Conservation (phyloP, 2,329 filamentous ascomycete genomes). For the Xylariales sp. region DNA sequence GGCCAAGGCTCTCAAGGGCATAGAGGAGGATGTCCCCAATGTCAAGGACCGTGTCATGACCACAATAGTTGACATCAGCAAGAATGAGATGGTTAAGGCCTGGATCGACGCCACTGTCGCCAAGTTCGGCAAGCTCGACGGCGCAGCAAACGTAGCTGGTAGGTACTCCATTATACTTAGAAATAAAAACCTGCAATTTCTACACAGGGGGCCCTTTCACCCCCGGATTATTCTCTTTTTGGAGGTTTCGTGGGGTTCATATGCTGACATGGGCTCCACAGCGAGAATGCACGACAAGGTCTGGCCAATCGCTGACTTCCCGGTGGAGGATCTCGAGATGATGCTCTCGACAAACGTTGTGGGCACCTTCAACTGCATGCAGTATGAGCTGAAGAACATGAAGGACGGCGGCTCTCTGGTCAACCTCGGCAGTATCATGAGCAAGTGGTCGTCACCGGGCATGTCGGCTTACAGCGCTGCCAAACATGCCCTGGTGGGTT, state of each 20-base stretch:
- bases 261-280: neutral
- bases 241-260: too few relatives aligned
- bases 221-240: too few relatives aligned
- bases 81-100: slow-evolving; percentile 21
- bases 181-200: too few relatives aligned
- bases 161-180: neutral
- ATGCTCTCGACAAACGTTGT: slow-evolving; percentile 36
- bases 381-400: slow-evolving; percentile 38
- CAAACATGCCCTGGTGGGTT: too few relatives aligned
- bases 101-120: slow-evolving; percentile 27
- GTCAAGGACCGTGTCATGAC: slow-evolving; percentile 7
- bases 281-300: slow-evolving; percentile 2
- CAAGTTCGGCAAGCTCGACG: slow-evolving; percentile 22
- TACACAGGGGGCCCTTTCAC: too few relatives aligned
- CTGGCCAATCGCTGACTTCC: slow-evolving; percentile 15
- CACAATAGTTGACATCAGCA: slow-evolving; percentile 21
- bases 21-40: slow-evolving; percentile 18
- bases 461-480: slow-evolving; percentile 22
- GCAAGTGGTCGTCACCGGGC: slow-evolving; percentile 27
- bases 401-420: slow-evolving; percentile 35
- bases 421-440: slow-evolving; percentile 35
- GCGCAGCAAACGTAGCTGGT: slow-evolving; percentile 32
- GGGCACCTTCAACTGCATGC: slow-evolving; percentile 45
- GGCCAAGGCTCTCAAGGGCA: slow-evolving; percentile 16
- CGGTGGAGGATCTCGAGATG: slow-evolving; percentile 34